phyloP scores from a whole-genome alignment of 331 rosid genomes.

The Erythrophleum ivorense region DNA sequence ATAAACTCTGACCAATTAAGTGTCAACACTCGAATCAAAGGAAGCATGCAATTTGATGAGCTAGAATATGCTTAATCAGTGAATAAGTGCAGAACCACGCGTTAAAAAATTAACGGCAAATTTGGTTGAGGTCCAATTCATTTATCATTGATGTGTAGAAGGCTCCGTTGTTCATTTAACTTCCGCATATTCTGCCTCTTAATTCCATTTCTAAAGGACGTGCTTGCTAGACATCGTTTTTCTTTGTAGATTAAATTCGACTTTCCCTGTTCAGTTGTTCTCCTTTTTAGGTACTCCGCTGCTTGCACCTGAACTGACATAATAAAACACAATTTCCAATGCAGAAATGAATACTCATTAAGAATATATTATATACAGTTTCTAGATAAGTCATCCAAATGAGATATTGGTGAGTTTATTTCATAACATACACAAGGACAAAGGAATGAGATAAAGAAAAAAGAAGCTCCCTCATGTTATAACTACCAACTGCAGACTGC shows the following conservation, averaged over 20 bases:
- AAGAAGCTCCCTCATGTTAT: conserved; percentile 3
- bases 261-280: conserved; percentile 47
- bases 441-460: not conserved
- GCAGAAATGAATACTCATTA: conserved; percentile 17
- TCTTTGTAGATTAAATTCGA: conserved; percentile 35
- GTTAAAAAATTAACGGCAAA: conserved; percentile 31
- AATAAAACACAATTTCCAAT: conserved; percentile 31
- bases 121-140: conserved; percentile 27
- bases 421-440: conserved; percentile 6
- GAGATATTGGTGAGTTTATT: not conserved
- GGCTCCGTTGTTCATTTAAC: conserved; percentile 55
- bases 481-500: conserved; percentile 26
- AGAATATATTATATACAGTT: not conserved
- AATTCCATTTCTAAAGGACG: conserved; percentile 72
- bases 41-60: conserved; percentile 8
- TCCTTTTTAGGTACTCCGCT: conserved; percentile 68
- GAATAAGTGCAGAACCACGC: not conserved
- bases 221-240: conserved; percentile 64
- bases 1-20: conserved; percentile 9
- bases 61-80: conserved; percentile 17
- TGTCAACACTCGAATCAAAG: conserved; percentile 33
- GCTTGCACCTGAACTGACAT: conserved; percentile 79
- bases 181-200: conserved; percentile 62
- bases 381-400: not conserved
- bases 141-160: conserved; percentile 39